phyloP scores from a whole-genome alignment of 2,329 filamentous ascomycete species.

The Emericellopsis cladophorae region DNA sequence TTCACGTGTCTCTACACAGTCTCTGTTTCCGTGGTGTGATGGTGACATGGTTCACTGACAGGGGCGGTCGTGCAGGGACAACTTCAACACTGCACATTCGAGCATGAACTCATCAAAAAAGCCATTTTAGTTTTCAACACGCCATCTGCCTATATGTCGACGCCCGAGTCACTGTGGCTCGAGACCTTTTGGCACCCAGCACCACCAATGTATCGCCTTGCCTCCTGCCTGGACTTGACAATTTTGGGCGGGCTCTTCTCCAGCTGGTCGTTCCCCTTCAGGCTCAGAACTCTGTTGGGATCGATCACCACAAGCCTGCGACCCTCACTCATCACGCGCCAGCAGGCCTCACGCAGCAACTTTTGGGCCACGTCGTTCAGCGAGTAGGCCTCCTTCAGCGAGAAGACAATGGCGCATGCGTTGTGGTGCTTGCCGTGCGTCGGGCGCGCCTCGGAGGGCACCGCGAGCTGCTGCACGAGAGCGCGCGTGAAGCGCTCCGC shows the following conservation, averaged over 20 bases:
- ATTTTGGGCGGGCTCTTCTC: conserved; percentile 6
- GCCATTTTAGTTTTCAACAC: no score
- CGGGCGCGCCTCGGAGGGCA: conserved; percentile 7
- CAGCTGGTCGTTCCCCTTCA: conserved; percentile 4
- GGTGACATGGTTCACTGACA: no score
- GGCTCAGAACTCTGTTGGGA: conserved; percentile 11
- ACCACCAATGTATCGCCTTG: conserved; percentile 14
- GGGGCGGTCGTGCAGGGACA: no score
- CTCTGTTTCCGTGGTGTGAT: no score
- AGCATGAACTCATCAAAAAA: no score
- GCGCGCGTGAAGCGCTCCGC: conserved; percentile 18
- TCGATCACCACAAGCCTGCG: conserved; percentile 17
- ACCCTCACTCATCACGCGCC: conserved; percentile 9
- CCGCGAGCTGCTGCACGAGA: conserved; percentile 13
- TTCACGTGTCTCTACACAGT: no score
- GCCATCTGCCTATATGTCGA: no score
- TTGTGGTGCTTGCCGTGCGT: conserved; percentile 10
- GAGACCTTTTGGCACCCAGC: conserved; percentile 13
- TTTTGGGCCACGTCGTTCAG: conserved; percentile 14
- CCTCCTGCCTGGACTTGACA: conserved; percentile 12
- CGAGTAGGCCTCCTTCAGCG: conserved; percentile 17
- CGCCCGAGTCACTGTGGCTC: conserved; percentile 6
- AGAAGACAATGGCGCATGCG: conserved; percentile 17
- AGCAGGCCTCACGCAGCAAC: conserved; percentile 15
- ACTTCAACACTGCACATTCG: no score